A percentile compares a stretch with the other conserved stretches of the same genome.
phyloP scores from a whole-genome alignment of 345 rosid species.

The Syzygium jambos region DNA sequence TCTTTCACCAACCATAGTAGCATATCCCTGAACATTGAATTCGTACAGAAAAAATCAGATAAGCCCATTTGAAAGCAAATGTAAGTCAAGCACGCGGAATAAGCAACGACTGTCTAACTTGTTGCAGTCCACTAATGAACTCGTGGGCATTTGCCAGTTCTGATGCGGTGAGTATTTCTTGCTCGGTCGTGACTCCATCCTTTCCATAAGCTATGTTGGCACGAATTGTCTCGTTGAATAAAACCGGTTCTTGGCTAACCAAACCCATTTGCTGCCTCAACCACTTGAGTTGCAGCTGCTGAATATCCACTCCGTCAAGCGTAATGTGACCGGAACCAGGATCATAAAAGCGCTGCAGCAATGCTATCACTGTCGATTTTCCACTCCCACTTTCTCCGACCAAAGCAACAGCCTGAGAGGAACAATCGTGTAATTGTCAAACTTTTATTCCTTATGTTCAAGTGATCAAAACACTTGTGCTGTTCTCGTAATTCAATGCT shows the following conservation, averaged over 20 bases:
- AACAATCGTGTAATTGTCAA: background rate
- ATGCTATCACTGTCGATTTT: conserved; percentile 63
- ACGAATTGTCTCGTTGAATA: conserved; percentile 67
- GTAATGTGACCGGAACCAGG: conserved; percentile 66
- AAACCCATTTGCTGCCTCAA: conserved; percentile 73
- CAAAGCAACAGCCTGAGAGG: conserved; percentile 54
- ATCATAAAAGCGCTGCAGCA: conserved; percentile 74
- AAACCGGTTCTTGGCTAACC: conserved; percentile 73
- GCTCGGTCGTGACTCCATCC: conserved; percentile 55
- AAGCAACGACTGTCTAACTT: conserved; percentile 20
- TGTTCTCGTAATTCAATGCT: background rate
- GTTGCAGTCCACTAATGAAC: conserved; percentile 72
- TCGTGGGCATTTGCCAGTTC: conserved; percentile 74
- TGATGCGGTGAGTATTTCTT: conserved; percentile 64
- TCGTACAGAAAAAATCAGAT: background rate
- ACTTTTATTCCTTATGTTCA: background rate
- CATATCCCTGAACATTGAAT: conserved; percentile 35
- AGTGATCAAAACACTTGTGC: background rate
- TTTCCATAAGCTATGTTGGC: conserved; percentile 81
- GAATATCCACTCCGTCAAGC: conserved; percentile 64
- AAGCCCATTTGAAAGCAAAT: background rate
- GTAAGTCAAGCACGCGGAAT: background rate
- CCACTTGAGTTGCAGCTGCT: conserved; percentile 61
- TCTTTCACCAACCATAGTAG: conserved; percentile 41
- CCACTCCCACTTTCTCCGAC: conserved; percentile 93